Conservation (phyloP, 1,284 basidiomycete species). For the Leccinum griseonigrum region DNA sequence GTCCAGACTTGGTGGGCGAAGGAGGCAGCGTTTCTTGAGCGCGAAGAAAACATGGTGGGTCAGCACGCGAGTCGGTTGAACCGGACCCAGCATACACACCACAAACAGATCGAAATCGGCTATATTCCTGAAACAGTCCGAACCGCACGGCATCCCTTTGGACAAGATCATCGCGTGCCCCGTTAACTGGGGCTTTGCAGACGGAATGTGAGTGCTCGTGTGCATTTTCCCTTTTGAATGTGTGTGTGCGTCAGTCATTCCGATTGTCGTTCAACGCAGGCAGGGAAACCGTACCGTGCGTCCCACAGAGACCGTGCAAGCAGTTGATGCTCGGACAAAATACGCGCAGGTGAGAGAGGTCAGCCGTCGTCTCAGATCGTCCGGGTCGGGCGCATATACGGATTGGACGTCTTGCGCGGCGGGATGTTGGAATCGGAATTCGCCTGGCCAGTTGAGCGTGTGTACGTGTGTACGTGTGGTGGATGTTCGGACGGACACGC, state of each 20-base stretch:
- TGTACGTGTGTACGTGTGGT: slow-evolving; percentile 17
- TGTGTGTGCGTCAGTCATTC: neutral
- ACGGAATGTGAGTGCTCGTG: slow-evolving; percentile 20
- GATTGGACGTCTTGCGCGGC: neutral
- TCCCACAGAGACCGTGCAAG: slow-evolving; percentile 44
- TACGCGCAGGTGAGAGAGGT: slow-evolving; percentile 33
- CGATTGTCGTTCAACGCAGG: neutral
- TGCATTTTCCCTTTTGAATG: slow-evolving; percentile 10
- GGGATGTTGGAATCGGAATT: slow-evolving; percentile 1
- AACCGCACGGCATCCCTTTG: slow-evolving; percentile 36
- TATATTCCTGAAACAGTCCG: slow-evolving; percentile 39
- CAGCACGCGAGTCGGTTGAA: neutral
- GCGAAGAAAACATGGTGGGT: neutral
- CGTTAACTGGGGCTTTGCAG: slow-evolving; percentile 32
- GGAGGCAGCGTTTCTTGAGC: slow-evolving; percentile 23
- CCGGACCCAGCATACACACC: slow-evolving; percentile 3
- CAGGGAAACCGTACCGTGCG: slow-evolving; percentile 39
- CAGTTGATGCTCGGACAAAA: slow-evolving; percentile 58
- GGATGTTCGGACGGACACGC: too few species aligned
- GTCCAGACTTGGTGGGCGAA: slow-evolving; percentile 20
- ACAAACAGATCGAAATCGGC: slow-evolving; percentile 23
- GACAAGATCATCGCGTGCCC: slow-evolving; percentile 30
- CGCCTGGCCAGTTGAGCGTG: slow-evolving; percentile 29
- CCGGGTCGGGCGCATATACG: slow-evolving; percentile 18
- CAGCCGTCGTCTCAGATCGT: slow-evolving; percentile 31